Evolutionary conservation across 208 protist genomes (phyloP), one percentile per base, ranked within the genome.

Genomic region (Acanthamoeba triangularis): DNA sequence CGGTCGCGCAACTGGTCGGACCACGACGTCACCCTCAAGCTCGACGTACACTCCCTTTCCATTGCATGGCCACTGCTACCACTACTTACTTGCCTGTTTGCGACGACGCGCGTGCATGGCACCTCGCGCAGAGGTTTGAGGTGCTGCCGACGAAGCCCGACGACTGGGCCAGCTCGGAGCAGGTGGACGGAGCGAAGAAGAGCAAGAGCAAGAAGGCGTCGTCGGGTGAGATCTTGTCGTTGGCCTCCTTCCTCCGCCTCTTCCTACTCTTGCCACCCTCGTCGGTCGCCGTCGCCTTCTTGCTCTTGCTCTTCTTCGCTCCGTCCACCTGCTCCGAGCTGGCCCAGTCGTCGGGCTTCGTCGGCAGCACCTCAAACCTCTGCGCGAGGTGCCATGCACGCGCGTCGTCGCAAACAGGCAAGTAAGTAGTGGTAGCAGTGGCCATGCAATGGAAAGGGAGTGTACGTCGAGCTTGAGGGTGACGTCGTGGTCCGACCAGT

Each of bases 401-500:
- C 23, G 23, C 5, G 56, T 8, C 1, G 23, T 63, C 10, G 23
- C 23, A 63, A 14, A 63, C 18, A 3, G 56, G 56, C 23, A 63
- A 63, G 44, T 47, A 47, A 47, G 44, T 7, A 47, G 10, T 11
- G 4, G 44, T 7, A 47, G n/a, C n/a, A 47, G 44, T 47, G 2
- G 52, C 52, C 0, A 35, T 72, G 7, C 20, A 6, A 25, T 16
- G 3, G 65, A 25, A 35, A 74, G 33, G 6, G 65, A 18, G 65
- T 35, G 72, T 44, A 80, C 72, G 20, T 80, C 72, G 37, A 80
- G 25, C 37, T 80, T 80, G 37, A 80, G 72, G 16, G 72, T 80
- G 72, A 80, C 72, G 37, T 80, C 72, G 37, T 80, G 72, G 7
- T 33, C 72, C 6, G 72, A 80, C 72, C 72, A 80, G 37, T 80